A percentile compares a stretch with the other conserved stretches of the same genome.
Conservation (phyloP, 345 rosid genomes). For the Brassica nigra region DNA sequence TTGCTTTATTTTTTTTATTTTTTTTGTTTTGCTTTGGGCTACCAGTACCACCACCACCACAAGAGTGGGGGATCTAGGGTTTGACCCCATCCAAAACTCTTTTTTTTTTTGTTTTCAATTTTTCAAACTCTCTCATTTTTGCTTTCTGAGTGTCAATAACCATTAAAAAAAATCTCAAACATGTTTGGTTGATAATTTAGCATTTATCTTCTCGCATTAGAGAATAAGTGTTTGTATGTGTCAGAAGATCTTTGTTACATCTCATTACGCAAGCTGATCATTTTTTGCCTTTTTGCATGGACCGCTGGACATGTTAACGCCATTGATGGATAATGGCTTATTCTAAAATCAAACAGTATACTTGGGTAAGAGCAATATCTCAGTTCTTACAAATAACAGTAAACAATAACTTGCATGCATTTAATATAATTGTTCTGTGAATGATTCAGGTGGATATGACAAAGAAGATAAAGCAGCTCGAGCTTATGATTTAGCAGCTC, state of each 20-base stretch:
- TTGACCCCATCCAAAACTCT: conserved; percentile 33
- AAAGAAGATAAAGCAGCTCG: conserved; percentile 98
- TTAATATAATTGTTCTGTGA: conserved; percentile 49
- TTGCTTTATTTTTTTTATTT: conserved; percentile 31
- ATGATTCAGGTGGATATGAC: conserved; percentile 85
- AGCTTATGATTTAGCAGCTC: conserved; percentile 94
- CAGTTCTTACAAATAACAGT: not conserved
- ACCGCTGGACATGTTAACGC: not conserved
- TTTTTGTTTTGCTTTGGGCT: conserved; percentile 31
- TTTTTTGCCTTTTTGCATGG: conserved; percentile 19
- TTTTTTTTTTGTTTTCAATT: not conserved
- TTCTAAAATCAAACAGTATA: conserved; percentile 64
- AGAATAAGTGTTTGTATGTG: conserved; percentile 17
- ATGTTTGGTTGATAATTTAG: not conserved
- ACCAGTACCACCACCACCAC: conserved; percentile 35
- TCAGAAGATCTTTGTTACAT: not conserved
- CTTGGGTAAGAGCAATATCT: conserved; percentile 61
- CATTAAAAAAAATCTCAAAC: not conserved
- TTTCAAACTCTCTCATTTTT: conserved; percentile 30
- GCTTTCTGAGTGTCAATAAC: conserved; percentile 36
- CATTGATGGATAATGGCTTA: conserved; percentile 5
- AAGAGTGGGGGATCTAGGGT: conserved; percentile 42
- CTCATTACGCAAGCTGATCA: conserved; percentile 33
- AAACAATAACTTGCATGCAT: not conserved
- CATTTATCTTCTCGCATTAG: conserved; percentile 1